phyloP scores from a whole-genome alignment of 2,329 filamentous ascomycete genomes.

The Bipolaris sorokiniana region DNA sequence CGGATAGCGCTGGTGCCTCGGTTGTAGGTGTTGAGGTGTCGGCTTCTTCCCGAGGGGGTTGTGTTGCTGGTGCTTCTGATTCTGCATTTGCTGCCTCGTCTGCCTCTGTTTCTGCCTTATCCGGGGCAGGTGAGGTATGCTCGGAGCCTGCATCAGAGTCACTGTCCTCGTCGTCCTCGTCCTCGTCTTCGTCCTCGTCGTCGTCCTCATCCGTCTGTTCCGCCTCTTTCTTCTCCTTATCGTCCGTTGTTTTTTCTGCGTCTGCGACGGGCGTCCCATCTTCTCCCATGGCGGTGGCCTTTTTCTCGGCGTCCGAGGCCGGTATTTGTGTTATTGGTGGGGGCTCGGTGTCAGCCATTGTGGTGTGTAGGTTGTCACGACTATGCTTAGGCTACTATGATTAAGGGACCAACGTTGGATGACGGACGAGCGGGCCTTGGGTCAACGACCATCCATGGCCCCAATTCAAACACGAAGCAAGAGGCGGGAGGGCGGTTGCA shows the following conservation, averaged over 20 bases:
- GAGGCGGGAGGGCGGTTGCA: slow-evolving; percentile 9
- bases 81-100: not conserved
- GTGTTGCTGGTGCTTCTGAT: slow-evolving; percentile 13
- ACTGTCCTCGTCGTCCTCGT: slow-evolving; percentile 15
- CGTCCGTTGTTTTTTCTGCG: slow-evolving; percentile 4
- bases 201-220: not conserved
- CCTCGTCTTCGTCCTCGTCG: slow-evolving; percentile 12
- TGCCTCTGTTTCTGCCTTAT: slow-evolving; percentile 1
- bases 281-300: not conserved
- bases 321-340: slow-evolving; percentile 15
- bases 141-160: slow-evolving; percentile 27
- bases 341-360: slow-evolving; percentile 45
- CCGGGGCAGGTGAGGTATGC: slow-evolving; percentile 22
- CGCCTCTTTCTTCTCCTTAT: slow-evolving; percentile 16
- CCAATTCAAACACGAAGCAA: slow-evolving; percentile 17
- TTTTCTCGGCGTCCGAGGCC: slow-evolving; percentile 15
- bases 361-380: slow-evolving; percentile 22
- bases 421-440: slow-evolving; percentile 26
- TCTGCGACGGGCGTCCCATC: not conserved
- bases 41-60: slow-evolving; percentile 22
- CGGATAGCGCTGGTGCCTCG: slow-evolving; percentile 32
- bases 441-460: slow-evolving; percentile 40
- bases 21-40: slow-evolving; percentile 30
- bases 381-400: slow-evolving; percentile 14
- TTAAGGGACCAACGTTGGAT: slow-evolving; percentile 18